A percentile compares a stretch with the other conserved stretches of the same genome.
phyloP scores from a whole-genome alignment of 768 basidiomycete genomes.

The Naganishia vaughanmartiniae region DNA sequence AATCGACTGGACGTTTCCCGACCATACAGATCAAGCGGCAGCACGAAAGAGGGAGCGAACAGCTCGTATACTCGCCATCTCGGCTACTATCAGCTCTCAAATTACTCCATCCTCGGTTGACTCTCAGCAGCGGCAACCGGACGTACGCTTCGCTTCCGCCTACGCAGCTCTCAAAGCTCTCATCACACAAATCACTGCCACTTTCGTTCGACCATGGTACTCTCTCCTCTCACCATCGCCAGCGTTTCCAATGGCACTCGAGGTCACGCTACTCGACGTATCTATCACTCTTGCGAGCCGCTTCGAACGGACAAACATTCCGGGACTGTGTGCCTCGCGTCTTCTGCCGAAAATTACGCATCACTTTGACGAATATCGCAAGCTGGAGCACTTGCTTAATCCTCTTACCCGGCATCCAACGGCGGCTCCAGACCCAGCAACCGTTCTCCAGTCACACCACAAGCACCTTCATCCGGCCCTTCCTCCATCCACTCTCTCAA shows the following conservation, averaged over 20 bases:
- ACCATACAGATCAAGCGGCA: no score
- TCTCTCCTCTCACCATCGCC: slow-evolving; percentile 76
- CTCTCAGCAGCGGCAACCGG: neutral
- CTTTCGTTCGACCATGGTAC: slow-evolving; percentile 91
- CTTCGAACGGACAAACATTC: slow-evolving; percentile 64
- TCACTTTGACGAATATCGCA: slow-evolving; percentile 84
- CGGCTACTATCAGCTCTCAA: no score
- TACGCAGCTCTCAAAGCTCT: neutral
- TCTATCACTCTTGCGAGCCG: slow-evolving; percentile 63
- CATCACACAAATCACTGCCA: slow-evolving; percentile 42
- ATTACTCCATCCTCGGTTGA: neutral
- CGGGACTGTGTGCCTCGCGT: slow-evolving; percentile 73
- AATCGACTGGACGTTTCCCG: slow-evolving; percentile 1
- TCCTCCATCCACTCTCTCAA: slow-evolving; percentile 79
- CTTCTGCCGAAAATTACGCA: slow-evolving; percentile 84
- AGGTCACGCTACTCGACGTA: slow-evolving; percentile 67
- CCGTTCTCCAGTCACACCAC: slow-evolving; percentile 26
- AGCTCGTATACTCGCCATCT: no score
- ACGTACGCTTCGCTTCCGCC: neutral
- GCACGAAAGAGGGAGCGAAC: no score
- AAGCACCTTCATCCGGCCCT: slow-evolving; percentile 71
- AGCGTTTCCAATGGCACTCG: slow-evolving; percentile 82
- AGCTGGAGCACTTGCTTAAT: slow-evolving; percentile 63
- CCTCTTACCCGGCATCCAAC: slow-evolving; percentile 34
- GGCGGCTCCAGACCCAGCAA: slow-evolving; percentile 7